Base-by-base conservation (phyloP, 805 yeast genomes). In the Candida ortonii region DNA sequence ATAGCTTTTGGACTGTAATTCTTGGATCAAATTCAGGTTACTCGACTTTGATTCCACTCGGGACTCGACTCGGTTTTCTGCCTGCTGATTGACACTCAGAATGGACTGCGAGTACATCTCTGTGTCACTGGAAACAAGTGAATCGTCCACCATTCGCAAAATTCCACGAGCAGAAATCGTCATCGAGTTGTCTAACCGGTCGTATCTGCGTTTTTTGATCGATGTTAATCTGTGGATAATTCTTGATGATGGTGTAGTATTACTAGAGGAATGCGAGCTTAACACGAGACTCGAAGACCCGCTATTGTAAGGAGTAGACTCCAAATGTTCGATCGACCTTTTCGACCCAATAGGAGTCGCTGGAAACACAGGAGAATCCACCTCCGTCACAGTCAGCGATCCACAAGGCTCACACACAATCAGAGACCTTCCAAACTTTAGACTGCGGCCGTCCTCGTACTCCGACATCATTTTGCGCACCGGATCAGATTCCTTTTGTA, bases 81-180 rank as follows among this genome's bases (percentile, higher is more conserved):
- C 22, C 17, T 22, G 25, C 9, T 28, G 28, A 10, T 25, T 22
- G 8, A 26, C 19, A 20, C 39, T 41, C 16, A 43, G 24, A 4
- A 44, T 31, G 13, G 56, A 47, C 11, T 42, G 44, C 7, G 57
- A 48, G 30, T 50, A 53, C 5, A 53, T 16, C 19, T 57, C 61
- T 6, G 61, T 59, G 41, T 62, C 67, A 36, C 62, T 57, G 5
- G 63, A 58, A 13, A 62, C 62, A 23, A 62, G 47, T 12, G 65
- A 58, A 22, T 61, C 63, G 38, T 62, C 67, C 26, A 62, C 67
- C 66, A 62, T 62, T 13, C 57, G 49, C 46, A 62, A 41, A 5
- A 62, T 61, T 2, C 61, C 65, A 25, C 53, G 53, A 6, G 62
- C 64, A 4, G 64, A 55, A 7, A 62, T 53, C 3, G 63, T 59